Base-by-base conservation (phyloP, 225 moss, liverwort and hornwort genomes). In the Sphagnum tenellum region DNA sequence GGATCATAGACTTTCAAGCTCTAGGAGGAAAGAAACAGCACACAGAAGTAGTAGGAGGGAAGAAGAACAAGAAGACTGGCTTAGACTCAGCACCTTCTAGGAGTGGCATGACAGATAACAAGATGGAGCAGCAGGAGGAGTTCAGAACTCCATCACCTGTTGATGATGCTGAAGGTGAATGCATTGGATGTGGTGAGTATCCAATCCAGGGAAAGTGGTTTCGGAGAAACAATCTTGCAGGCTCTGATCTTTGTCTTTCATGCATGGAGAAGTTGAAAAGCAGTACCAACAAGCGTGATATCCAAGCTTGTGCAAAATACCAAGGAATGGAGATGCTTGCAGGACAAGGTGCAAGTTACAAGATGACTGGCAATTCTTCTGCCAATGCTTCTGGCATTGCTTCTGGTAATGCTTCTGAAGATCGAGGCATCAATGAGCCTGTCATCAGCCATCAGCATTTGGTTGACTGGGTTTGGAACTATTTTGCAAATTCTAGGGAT, bases 391-490 rank as follows among this genome's bases (percentile, higher is more conserved):
- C 29, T 29, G 29, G 29, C 29, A 1, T 29, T 29, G 29, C 29
- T 29, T 29, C 29, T 7, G 71, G 76, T 8, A 76, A 45, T 50
- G 47, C 10, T 4, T 29, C 29, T 29, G 12, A 45, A 3, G 45
- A 48, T n/a, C 9, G 61, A 55, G 55, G 64, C 44, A n/a, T 48
- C 6, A 60, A 13, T 7, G 67, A 48, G 56, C 56, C 5, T 3
- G 8, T 7, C 11, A 49, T 72, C 48, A 70, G 78, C 50, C 91
- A 91, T 57, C 81, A 84, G 5, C 86, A 84, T 78, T 69, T 91
- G 0, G 80, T 89, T 4, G 86, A 91, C 47, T 91, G 91, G 91
- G 83, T 91, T 62, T 91, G 91, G 91, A 88, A 81, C 55, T 91
- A 91, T 67, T 91, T 91, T 60, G 78, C 76, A 62, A 79, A 79